Evolutionary conservation across 2,329 filamentous ascomycete genomes (phyloP).

Genomic region (Huntiella omanensis): DNA sequence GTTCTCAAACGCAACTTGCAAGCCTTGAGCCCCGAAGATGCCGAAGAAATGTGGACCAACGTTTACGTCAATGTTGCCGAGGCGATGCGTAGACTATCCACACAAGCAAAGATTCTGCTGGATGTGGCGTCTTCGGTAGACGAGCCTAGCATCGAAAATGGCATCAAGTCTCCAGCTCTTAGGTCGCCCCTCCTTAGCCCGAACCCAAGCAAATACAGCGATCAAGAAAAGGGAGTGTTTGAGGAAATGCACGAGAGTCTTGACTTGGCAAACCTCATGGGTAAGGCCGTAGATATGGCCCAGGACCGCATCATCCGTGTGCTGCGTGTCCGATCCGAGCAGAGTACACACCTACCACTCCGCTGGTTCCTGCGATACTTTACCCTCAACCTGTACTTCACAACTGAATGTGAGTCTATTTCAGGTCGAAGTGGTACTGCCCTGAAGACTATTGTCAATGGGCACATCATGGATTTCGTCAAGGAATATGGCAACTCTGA

Average conservation of each 20-base stretch:
- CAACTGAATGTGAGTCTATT: constrained; percentile 71
- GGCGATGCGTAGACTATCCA: constrained; percentile 64
- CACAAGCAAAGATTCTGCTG: constrained; percentile 84
- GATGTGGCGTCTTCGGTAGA: constrained; percentile 68
- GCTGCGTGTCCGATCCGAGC: constrained; percentile 57
- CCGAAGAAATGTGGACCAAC: constrained; percentile 61
- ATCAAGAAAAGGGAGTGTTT: constrained; percentile 32
- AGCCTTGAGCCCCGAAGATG: constrained; percentile 63
- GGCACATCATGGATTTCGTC: constrained; percentile 66
- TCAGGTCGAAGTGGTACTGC: constrained; percentile 59
- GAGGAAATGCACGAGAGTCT: constrained; percentile 60
- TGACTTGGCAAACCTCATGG: constrained; percentile 59
- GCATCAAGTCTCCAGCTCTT: constrained; percentile 27
- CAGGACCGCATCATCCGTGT: constrained; percentile 62
- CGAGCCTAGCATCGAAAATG: constrained; percentile 15
- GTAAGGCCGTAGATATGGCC: constrained; percentile 62
- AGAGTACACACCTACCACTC: constrained; percentile 48
- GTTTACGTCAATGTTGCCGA: constrained; percentile 83
- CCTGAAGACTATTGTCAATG: constrained; percentile 62
- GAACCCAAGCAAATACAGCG: constrained; percentile 19
- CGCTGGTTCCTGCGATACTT: constrained; percentile 64
- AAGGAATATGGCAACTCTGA: constrained; percentile 50
- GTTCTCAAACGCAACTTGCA: constrained; percentile 76
- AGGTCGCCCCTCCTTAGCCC: constrained; percentile 36
- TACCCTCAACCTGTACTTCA: constrained; percentile 63